Evolutionary conservation across 805 yeast species (phyloP), one percentile per base, ranked within the genome.

Genomic region (Candida vartiovaarae): DNA sequence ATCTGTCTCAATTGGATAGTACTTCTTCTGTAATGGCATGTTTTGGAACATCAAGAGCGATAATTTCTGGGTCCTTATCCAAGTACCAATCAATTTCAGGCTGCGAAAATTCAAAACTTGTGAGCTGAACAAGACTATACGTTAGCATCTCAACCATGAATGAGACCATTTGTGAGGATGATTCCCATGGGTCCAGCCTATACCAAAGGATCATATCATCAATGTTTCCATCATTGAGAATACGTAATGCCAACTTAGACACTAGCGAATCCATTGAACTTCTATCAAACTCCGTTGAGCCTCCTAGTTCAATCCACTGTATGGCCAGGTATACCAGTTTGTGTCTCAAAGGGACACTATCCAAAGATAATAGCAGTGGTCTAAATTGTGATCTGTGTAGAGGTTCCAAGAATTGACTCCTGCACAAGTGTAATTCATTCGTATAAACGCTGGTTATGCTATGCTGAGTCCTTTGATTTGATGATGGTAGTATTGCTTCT

Each of bases 121-220:
- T 50, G 6, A 56, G 31, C 23, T 52, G 54, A 2, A 48, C 51
- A 28, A 57, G 32, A 6, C 42, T 38, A 29, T 38, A 11, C 1
- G 40, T 23, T 1, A 52, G n/a, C 4, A 43, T 24, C 10, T 49
- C 42, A 9, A 38, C 36, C 34, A 50, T 32, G 2, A 49, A 20
- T 6, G 36, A 6, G 0, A 43, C 25, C 20, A 43, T 45, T 27
- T 43, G 39, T 8, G n/a, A 5, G 23, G 44, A 42, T 3, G 44
- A 20, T 8, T 53, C 53, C 4, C 40, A 42, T 11, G 23, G n/a
- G 6, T 43, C 25, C 10, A 51, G 28, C 9, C 41, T 38, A 33
- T 49, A 47, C 40, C 52, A 55, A 24, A 48, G 45, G 1, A 45
- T 3, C 32, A 51, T 33, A 29, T 55, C 58, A 8, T 49, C 43